Evolutionary conservation across 129 eudicot species (phyloP).

Genomic region (Pittosporum tobira): DNA sequence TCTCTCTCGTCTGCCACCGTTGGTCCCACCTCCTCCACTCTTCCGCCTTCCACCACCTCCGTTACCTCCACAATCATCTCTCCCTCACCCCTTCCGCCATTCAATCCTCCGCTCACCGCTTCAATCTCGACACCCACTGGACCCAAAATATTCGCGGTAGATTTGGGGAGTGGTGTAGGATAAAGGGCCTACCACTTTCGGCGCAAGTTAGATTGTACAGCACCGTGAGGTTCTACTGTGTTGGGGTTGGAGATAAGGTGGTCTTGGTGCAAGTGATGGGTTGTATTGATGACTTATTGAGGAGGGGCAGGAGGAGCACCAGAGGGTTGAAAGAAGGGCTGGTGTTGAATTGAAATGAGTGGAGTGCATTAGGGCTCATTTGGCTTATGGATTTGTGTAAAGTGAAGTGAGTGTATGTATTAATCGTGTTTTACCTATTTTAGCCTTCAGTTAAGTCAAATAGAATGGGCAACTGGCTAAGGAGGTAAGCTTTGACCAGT

Average conservation of each 20-base stretch:
- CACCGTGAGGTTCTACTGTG: slow-evolving; percentile 67
- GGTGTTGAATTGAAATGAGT: slow-evolving; percentile 28
- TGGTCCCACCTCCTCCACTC: slow-evolving; percentile 54
- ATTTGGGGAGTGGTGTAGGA: slow-evolving; percentile 71
- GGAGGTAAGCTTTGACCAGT: no score
- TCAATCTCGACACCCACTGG: slow-evolving; percentile 37
- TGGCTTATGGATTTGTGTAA: no score
- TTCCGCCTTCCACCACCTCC: slow-evolving; percentile 41
- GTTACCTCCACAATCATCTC: slow-evolving; percentile 49
- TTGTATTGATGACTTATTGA: slow-evolving; percentile 66
- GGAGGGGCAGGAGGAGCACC: slow-evolving; percentile 58
- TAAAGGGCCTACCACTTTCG: slow-evolving; percentile 69
- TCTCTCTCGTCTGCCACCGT: slow-evolving; percentile 56
- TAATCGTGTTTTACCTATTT: no score
- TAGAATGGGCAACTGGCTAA: neutral
- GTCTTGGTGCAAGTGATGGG: slow-evolving; percentile 69
- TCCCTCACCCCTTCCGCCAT: slow-evolving; percentile 33
- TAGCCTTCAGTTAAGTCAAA: no score
- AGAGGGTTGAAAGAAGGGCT: slow-evolving; percentile 70
- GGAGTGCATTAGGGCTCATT: neutral
- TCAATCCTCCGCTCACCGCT: slow-evolving; percentile 24
- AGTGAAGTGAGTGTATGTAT: neutral
- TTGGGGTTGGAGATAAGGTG: slow-evolving; percentile 75
- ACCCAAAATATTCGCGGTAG: slow-evolving; percentile 15
- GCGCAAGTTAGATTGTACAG: slow-evolving; percentile 64